Evolutionary conservation across 345 rosid genomes (phyloP).

Genomic region (Arabidopsis suecica): DNA sequence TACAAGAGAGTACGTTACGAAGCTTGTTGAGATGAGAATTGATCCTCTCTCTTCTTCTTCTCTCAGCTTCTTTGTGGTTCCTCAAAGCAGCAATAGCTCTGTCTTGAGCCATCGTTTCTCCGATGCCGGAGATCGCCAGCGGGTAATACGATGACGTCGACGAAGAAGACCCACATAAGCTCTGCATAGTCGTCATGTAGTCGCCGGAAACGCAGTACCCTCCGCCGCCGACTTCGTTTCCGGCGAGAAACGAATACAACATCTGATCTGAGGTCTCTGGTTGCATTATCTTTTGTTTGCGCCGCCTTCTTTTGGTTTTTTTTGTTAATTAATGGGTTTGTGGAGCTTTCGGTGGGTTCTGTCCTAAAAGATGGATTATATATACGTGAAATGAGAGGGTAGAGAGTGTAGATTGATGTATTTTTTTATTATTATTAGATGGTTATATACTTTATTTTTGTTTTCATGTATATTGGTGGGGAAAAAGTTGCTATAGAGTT

Average conservation of each 20-base stretch:
- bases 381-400: slow-evolving; percentile 40
- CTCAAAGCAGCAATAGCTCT: slow-evolving; percentile 84
- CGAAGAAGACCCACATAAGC: slow-evolving; percentile 75
- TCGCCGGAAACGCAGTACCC: slow-evolving; percentile 38
- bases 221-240: slow-evolving; percentile 46
- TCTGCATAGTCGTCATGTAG: slow-evolving; percentile 49
- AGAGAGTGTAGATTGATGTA: slow-evolving; percentile 23
- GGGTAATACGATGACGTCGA: slow-evolving; percentile 51
- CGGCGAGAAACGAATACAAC: slow-evolving; percentile 52
- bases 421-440: background rate
- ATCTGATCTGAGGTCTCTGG: slow-evolving; percentile 53
- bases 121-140: slow-evolving; percentile 61
- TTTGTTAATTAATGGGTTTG: slow-evolving; percentile 32
- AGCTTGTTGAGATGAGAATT: slow-evolving; percentile 96
- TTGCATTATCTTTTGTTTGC: slow-evolving; percentile 46
- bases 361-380: slow-evolving; percentile 49
- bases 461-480: slow-evolving; percentile 26
- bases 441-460: slow-evolving; percentile 13
- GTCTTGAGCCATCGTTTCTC: slow-evolving; percentile 75
- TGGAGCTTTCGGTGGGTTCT: slow-evolving; percentile 69
- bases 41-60: slow-evolving; percentile 86
- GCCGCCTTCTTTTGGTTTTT: slow-evolving; percentile 48
- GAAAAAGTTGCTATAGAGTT: slow-evolving; percentile 29
- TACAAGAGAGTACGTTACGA: slow-evolving; percentile 85
- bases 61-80: slow-evolving; percentile 97